Evolutionary conservation across 1,284 basidiomycete genomes (phyloP), one percentile per base, ranked within the genome.

Genomic region (Leucoagaricus sp.): DNA sequence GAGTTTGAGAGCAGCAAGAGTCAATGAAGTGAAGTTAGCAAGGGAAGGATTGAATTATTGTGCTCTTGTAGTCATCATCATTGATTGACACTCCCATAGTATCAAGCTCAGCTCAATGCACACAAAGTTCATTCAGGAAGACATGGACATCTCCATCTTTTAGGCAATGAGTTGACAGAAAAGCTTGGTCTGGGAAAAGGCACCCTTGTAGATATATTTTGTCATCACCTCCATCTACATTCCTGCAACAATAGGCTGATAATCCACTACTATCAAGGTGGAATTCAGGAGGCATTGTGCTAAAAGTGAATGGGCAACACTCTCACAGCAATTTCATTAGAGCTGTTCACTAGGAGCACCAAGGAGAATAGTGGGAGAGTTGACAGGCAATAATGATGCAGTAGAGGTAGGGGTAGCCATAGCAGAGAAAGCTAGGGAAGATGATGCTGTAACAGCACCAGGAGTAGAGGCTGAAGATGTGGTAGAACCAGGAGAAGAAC

Each of bases 1-100:
- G n/a, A n/a, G n/a, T n/a, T n/a, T n/a, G n/a, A n/a, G n/a, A n/a
- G n/a, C n/a, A n/a, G n/a, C n/a, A n/a, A n/a, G n/a, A n/a, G n/a
- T n/a, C n/a, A n/a, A n/a, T n/a, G 67, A 68, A 0, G 72, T 64
- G 49, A 72, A 70, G 21, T 58, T 65, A 12, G 69, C 54, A 1
- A 74, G 66, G 19, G 41, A 53, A 60, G 49, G 67, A 72, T 0
- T 55, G 55, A 15, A 76, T 62, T n/a, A 74, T 72, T 2, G 67
- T 72, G 0, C 64, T 73, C 10, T 58, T 41, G 45, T 73, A 71
- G 46, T 75, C 68, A 6, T 65, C 60, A 1, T 72, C 62, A 3
- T 58, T 56, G n/a, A 76, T 71, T 1, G 58, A 50, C 1, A 72
- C 63, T 1, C 72, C 70, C 1, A 69, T 55, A 12, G 67, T 55